Evolutionary conservation across 1,284 basidiomycete species (phyloP).

Genomic region (Fomitopsis schrenkii): DNA sequence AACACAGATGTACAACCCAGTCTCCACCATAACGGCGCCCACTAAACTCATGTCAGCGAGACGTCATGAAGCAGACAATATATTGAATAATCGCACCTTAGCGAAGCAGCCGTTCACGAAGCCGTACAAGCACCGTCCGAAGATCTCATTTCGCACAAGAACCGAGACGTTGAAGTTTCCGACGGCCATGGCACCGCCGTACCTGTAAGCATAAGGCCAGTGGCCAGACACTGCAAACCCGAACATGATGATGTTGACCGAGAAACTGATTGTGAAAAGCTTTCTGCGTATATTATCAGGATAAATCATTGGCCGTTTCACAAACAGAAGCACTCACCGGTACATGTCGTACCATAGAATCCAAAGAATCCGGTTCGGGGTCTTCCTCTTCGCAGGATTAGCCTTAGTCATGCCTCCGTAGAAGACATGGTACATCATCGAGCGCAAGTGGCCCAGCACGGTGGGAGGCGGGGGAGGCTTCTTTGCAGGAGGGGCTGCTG

Average conservation of each 20-base stretch:
- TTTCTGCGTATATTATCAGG: constrained; percentile 38
- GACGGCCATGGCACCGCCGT: constrained; percentile 57
- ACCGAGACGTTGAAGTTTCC: constrained; percentile 51
- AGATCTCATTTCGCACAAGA: constrained; percentile 55
- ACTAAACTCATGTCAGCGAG: constrained; percentile 34
- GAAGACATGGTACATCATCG: too few relatives aligned
- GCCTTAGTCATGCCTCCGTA: constrained; percentile 9
- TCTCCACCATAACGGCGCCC: constrained; percentile 68
- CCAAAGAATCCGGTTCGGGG: constrained; percentile 54
- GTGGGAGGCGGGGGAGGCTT: too few relatives aligned
- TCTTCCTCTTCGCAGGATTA: constrained; percentile 37
- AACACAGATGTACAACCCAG: constrained; percentile 67
- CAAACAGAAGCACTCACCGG: constrained; percentile 34
- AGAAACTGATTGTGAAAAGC: constrained; percentile 57
- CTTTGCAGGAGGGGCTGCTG: constrained; percentile 24
- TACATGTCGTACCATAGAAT: constrained; percentile 69
- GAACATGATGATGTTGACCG: constrained; percentile 57
- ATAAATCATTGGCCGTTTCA: background rate
- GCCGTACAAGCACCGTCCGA: constrained; percentile 48
- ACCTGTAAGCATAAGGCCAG: constrained; percentile 57
- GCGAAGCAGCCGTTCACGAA: constrained; percentile 52
- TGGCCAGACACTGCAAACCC: constrained; percentile 58
- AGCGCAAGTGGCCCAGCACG: too few relatives aligned
- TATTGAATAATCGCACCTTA: constrained; percentile 41
- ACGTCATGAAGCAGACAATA: background rate